Conservation (phyloP, 768 basidiomycete species). For the Suillus bovinus region DNA sequence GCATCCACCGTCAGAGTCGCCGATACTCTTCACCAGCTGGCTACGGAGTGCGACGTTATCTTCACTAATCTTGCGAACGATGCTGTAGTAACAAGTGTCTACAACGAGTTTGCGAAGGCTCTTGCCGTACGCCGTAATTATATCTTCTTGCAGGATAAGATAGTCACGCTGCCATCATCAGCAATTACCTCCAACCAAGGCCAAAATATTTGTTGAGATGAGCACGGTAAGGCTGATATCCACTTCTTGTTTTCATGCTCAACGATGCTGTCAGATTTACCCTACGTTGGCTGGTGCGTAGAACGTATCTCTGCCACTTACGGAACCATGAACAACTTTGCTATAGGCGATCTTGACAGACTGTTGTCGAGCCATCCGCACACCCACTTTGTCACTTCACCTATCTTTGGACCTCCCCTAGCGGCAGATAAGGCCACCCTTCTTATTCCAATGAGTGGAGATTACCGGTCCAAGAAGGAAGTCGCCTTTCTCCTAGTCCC, state of each 20-base stretch:
- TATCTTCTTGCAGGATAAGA: background rate
- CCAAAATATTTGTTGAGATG: slow-evolving; percentile 84
- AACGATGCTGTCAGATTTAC: slow-evolving; percentile 44
- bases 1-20: slow-evolving; percentile 55
- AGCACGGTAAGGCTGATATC: slow-evolving; percentile 59
- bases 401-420: slow-evolving; percentile 74
- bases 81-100: slow-evolving; percentile 63
- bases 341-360: slow-evolving; percentile 64
- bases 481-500: slow-evolving; percentile 79
- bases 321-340: background rate
- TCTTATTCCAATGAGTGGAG: slow-evolving; percentile 76
- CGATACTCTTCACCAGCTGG: slow-evolving; percentile 56
- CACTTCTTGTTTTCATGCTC: slow-evolving; percentile 4
- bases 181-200: slow-evolving; percentile 43
- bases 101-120: slow-evolving; percentile 56
- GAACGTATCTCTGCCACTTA: background rate
- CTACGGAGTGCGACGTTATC: slow-evolving; percentile 68
- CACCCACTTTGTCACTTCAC: slow-evolving; percentile 70
- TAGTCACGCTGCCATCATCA: slow-evolving; percentile 24
- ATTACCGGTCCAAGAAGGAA: slow-evolving; percentile 80
- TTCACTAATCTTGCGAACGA: slow-evolving; percentile 76
- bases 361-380: slow-evolving; percentile 59
- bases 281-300: slow-evolving; percentile 49
- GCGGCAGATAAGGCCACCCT: slow-evolving; percentile 67
- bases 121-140: slow-evolving; percentile 46